phyloP scores from a whole-genome alignment of 2,329 filamentous ascomycete genomes.

The Fusarium nematophilum region DNA sequence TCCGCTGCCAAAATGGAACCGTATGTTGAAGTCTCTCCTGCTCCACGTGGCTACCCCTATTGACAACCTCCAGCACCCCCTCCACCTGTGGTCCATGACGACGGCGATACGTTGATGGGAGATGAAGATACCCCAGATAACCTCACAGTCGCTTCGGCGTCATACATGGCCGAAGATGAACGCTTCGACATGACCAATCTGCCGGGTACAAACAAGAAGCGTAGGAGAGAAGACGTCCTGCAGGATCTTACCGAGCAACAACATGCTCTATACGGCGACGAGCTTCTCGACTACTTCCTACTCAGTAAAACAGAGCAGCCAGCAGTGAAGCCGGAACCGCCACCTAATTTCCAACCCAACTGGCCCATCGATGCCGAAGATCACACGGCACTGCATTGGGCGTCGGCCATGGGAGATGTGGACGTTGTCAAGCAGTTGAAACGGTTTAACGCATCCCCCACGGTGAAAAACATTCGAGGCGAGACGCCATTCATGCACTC shows the following conservation, averaged over 20 bases:
- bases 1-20: slow-evolving; percentile 69
- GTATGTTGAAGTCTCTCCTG: slow-evolving; percentile 33
- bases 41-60: not conserved
- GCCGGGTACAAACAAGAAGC: slow-evolving; percentile 73
- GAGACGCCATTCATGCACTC: slow-evolving; percentile 96
- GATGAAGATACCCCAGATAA: slow-evolving; percentile 88
- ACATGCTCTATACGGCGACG: slow-evolving; percentile 91
- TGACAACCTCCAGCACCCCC: slow-evolving; percentile 35
- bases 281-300: slow-evolving; percentile 95
- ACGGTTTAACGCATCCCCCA: slow-evolving; percentile 79
- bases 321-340: slow-evolving; percentile 79
- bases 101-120: slow-evolving; percentile 71
- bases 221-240: slow-evolving; percentile 76
- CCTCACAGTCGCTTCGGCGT: slow-evolving; percentile 83
- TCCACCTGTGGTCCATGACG: slow-evolving; percentile 58
- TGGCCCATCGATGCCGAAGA: slow-evolving; percentile 93
- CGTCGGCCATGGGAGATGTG: slow-evolving; percentile 95
- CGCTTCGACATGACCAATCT: slow-evolving; percentile 76
- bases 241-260: slow-evolving; percentile 79
- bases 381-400: slow-evolving; percentile 96
- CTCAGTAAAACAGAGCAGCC: slow-evolving; percentile 82
- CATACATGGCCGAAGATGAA: slow-evolving; percentile 87
- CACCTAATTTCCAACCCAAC: slow-evolving; percentile 87
- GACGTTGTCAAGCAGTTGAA: slow-evolving; percentile 91
- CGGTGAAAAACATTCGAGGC: slow-evolving; percentile 75